Percentiles rank a stretch among this genome's conserved stretches.
phyloP scores from a whole-genome alignment of 1,284 basidiomycete genomes.

The Puccinia sorghi region DNA sequence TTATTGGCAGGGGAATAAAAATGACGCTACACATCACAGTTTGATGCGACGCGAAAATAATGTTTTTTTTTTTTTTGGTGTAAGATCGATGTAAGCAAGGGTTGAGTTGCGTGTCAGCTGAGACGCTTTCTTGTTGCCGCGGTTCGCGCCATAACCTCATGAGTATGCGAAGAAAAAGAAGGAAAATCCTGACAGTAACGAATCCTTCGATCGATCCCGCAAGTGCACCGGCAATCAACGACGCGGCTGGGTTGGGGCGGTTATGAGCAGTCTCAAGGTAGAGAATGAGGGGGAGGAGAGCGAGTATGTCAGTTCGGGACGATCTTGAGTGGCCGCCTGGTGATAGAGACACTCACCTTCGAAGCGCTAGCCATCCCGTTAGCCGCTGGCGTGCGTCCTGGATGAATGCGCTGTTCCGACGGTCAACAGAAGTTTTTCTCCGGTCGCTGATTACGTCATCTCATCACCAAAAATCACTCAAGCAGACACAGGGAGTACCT shows the following conservation, averaged over 20 bases:
- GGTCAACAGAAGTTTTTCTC: not conserved
- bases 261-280: not conserved
- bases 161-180: not conserved
- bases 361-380: conserved; percentile 7
- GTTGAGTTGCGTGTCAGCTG: not conserved
- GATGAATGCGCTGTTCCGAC: not conserved
- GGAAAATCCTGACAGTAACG: conserved; percentile 58
- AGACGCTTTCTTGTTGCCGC: not conserved
- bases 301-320: no score
- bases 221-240: conserved; percentile 80
- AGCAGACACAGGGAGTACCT: no score
- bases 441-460: not conserved
- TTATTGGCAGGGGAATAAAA: no score
- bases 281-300: not conserved
- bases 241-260: conserved; percentile 22
- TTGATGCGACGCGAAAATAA: not conserved
- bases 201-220: conserved; percentile 87
- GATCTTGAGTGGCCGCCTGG: not conserved
- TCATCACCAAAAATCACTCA: no score
- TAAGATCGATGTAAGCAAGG: not conserved
- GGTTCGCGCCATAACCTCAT: not conserved
- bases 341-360: not conserved
- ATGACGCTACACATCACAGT: conserved; percentile 1
- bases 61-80: not conserved
- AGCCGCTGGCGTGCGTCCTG: not conserved